Percentiles rank a stretch among this genome's conserved stretches.
Evolutionary conservation across 1,284 basidiomycete genomes (phyloP).

Genomic region (Violaceomyces palustris): DNA sequence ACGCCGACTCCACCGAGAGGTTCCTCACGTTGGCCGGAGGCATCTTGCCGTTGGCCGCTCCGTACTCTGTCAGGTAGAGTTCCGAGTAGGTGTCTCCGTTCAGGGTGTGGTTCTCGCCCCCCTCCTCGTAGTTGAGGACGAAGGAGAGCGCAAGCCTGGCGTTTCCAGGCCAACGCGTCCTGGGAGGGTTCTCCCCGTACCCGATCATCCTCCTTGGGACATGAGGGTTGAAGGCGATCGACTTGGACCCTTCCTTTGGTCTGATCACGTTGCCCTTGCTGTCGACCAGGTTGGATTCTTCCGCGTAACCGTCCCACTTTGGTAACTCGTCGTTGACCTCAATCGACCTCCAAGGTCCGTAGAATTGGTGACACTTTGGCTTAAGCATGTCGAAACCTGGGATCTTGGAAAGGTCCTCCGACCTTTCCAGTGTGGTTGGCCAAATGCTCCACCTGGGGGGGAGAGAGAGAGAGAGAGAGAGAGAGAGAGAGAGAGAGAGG

Average conservation of each 20-base stretch:
- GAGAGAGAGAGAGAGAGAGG: neutral
- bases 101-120: constrained; percentile 51
- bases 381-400: constrained; percentile 7
- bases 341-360: constrained; percentile 18
- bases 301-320: constrained; percentile 18
- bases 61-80: constrained; percentile 51
- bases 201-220: constrained; percentile 45
- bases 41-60: constrained; percentile 26
- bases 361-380: constrained; percentile 19
- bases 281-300: constrained; percentile 21
- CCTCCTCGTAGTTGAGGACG: constrained; percentile 55
- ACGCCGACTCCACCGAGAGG: constrained; percentile 52
- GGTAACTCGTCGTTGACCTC: constrained; percentile 16
- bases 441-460: constrained; percentile 31
- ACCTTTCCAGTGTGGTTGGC: constrained; percentile 28
- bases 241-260: neutral
- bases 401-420: constrained; percentile 7
- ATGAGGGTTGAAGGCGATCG: constrained; percentile 22
- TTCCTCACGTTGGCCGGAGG: constrained; percentile 39
- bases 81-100: constrained; percentile 50
- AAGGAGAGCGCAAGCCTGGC: constrained; percentile 53
- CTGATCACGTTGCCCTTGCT: neutral
- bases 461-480: no score
- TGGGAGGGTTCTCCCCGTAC: constrained; percentile 51
- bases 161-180: constrained; percentile 53